Conservation (phyloP, 129 eudicot species). For the Artemisia argyi region DNA sequence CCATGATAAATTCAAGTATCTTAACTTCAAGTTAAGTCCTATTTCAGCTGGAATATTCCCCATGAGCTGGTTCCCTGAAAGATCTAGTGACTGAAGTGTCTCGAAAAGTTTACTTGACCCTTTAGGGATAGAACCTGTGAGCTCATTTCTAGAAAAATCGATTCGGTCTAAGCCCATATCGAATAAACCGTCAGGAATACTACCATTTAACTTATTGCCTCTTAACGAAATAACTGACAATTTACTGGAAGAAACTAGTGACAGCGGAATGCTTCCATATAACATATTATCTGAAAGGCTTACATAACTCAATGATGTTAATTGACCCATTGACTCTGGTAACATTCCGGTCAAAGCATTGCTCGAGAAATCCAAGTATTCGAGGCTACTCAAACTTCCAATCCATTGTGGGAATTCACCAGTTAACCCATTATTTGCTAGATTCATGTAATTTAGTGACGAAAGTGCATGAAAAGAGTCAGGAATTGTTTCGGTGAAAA, state of each 20-base stretch:
- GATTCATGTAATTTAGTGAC: constrained; percentile 42
- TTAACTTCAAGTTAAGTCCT: constrained; percentile 69
- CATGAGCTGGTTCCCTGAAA: constrained; percentile 59
- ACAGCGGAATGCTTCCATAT: constrained; percentile 56
- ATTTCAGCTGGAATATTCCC: constrained; percentile 82
- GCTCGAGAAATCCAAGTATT: constrained; percentile 62
- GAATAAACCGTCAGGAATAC: constrained; percentile 69
- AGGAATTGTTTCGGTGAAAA: constrained; percentile 60
- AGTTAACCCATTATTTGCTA: constrained; percentile 54
- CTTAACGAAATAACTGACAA: constrained; percentile 42
- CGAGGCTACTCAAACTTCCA: constrained; percentile 46
- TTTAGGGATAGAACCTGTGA: constrained; percentile 65
- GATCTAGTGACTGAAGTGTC: constrained; percentile 65
- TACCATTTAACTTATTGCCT: constrained; percentile 61
- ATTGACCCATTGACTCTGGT: constrained; percentile 55
- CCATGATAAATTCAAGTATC: constrained; percentile 86
- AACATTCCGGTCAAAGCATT: constrained; percentile 60
- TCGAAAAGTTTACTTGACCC: constrained; percentile 61
- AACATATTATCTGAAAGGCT: constrained; percentile 54
- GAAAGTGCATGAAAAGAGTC: constrained; percentile 43
- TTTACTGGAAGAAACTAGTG: constrained; percentile 36
- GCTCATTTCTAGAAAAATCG: constrained; percentile 63
- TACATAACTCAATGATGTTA: constrained; percentile 42
- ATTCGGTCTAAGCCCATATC: constrained; percentile 55
- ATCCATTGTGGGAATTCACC: constrained; percentile 81